Evolutionary conservation across 78 protist species (phyloP), one percentile per base, ranked within the genome.

Genomic region (Tieghemostelium lacteum): DNA sequence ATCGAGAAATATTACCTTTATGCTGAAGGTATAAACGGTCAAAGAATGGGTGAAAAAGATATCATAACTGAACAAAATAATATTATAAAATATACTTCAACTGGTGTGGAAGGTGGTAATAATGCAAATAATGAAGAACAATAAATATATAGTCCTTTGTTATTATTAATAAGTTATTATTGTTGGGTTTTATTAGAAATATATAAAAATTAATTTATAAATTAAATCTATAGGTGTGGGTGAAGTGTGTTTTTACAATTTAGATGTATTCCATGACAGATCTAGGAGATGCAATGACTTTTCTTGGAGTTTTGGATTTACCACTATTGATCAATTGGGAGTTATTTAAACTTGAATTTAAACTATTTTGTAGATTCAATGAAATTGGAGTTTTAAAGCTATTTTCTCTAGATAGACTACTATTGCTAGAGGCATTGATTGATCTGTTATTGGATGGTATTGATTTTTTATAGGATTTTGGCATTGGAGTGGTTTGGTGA

Each of bases 1-100:
- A 17, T 93, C 2, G 95, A 93, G 33, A 73, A 75, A 76, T 70
- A 70, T 63, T 93, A 75, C 52, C 17, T 86, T 40, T 83, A 85
- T 40, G 95, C 95, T 7, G 95, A 92, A 55, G 92, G 86, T 20
- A 61, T 83, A 4, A 87, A 36, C 64, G 93, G 93, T 61, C 72
- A 61, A 70, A 66, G 93, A 31, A 55, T 87, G 49, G 40, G 93
- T 58, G 49, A 66, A 69, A 10, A 8, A 20, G 93, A 87, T 8
- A 76, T 54, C 29, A 87, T 87, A 3, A 6, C 67, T 14, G 40
- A 40, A 42, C 19, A 36, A 58, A 87, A 87, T 62, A 87, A 87
- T 70, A 87, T 87, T 26, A 87, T 87, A 42, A 87, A 87, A 50
- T 87, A 40, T 61, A 87, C 93, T 3, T 74, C 73, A 37, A 86